Base-by-base conservation (phyloP, 1,284 basidiomycete species). In the Irpex sp. region DNA sequence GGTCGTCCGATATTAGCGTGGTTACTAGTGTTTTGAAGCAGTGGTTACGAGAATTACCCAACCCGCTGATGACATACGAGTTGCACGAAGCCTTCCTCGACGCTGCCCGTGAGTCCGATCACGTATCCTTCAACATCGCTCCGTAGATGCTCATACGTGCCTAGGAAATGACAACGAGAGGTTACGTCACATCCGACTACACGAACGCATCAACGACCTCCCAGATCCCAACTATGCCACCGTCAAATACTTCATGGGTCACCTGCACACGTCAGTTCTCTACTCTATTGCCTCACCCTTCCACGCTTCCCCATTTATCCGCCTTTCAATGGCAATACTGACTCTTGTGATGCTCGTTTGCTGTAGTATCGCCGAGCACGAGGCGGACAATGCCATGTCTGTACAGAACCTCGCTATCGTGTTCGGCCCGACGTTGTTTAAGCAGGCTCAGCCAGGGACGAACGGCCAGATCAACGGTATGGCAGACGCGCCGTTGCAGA, bases 141-240 rank as follows among this genome's bases (percentile, higher is more conserved):
- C 14, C 42, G 45, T 19, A 61, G 14, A 57, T 51, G 60, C 56
- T 21, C 18, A 36, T 33, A n/a, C 37, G 23, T 42, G 58, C 39
- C 14, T 71, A 96, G 94, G 90, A 71, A 93, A 94, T 67, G 95
- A 98, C 58, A 96, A 96, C 69, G 93, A 96, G 68, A 85, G 96
- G 59, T 77, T 98, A 66, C 84, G 96, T 64, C 96, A 98, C 70
- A 98, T 98, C 66, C 85, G 95, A 57, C 78, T 99, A 62, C 96
- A 99, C 70, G 96, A 99, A 73, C 87, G 93, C 58, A 96, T 99
- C 56, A 99, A 99, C 71, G 96, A 98, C 67, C 81, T 99, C 58
- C 97, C 96, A 3, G 96, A 99, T 76, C 86, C 97, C 12, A 98
- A 99, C 75, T 99, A 99, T 71, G 94, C 97, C 0, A 98, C 96